Evolutionary conservation across 2,329 filamentous ascomycete species (phyloP), one percentile per base, ranked within the genome.

Genomic region (Scedosporium dehoogii): DNA sequence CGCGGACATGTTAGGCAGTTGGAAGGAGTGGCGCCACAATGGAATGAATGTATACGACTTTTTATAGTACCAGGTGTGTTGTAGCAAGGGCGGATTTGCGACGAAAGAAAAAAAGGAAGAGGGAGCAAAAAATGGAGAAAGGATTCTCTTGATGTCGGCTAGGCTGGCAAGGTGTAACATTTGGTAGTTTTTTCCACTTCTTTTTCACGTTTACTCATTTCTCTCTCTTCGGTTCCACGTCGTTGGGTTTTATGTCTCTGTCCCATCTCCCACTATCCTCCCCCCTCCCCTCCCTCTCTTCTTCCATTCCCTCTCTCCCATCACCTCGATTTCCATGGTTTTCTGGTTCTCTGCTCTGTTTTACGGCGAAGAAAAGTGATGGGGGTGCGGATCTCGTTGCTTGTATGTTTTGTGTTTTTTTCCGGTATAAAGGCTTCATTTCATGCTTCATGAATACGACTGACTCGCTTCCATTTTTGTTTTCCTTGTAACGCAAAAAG

Each of bases 191-290:
- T 55, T 48, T 12, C 33, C 10, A 14, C 48, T 53, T 57, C 21
- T 58, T 58, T 58, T 58, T 41, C 25, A 55, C 51, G 51, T 55
- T 55, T 55, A 55, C 18, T 55, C 51, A 55, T 55, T 21, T 58
- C 38, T 58, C 33, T n/a, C 25, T 58, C 27, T 18, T 58, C 23
- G 55, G 55, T 7, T 7, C 16, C 12, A n/a, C 7, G 7, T 57
- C 9, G 6, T 27, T 48, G 14, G 16, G 2, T 23, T 48, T 48
- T 23, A 48, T 23, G 44, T 48, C 33, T 48, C 44, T 23, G 44
- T 18, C n/a, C 44, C 44, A 48, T 48, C 44, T 21, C n/a, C n/a
- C n/a, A n/a, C n/a, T 48, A 4, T 18, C 18, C 12, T 4, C 44
- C 44, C 16, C 14, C 18, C 7, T n/a, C 18, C 14, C 16, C 16